These are phyloP conservation scores for Phoma sp. DNA, from an alignment of 2,329 filamentous ascomycete species.

Conservation along the genomic window DNA sequence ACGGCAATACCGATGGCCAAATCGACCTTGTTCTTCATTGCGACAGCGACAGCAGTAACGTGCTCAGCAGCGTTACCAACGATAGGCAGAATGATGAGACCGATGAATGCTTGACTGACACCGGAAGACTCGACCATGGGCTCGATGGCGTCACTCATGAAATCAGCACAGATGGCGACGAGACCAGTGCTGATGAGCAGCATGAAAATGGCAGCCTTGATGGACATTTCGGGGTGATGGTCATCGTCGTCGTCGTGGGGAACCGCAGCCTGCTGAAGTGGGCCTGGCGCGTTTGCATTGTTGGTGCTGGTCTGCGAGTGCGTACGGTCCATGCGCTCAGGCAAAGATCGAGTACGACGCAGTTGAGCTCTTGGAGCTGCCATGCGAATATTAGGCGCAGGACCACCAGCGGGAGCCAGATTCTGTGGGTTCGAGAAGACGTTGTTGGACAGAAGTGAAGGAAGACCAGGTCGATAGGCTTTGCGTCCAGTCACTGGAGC, in stretches of 20 bases:
- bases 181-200: conserved; percentile 61
- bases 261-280: conserved; percentile 27
- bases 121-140: conserved; percentile 65
- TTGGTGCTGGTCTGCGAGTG: conserved; percentile 24
- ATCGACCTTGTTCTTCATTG: conserved; percentile 86
- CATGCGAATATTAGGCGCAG: conserved; percentile 40
- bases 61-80: conserved; percentile 86
- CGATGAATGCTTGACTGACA: conserved; percentile 76
- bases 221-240: conserved; percentile 56
- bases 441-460: conserved; percentile 72
- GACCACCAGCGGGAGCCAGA: conserved; percentile 38
- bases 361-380: conserved; percentile 38
- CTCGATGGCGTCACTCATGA: conserved; percentile 76
- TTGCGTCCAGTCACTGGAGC: conserved; percentile 58
- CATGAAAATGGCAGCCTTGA: conserved; percentile 62
- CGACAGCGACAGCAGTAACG: conserved; percentile 79
- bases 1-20: conserved; percentile 81
- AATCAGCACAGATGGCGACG: conserved; percentile 70
- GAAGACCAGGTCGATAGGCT: conserved; percentile 63
- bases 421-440: conserved; percentile 64
- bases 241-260: conserved; percentile 34
- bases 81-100: conserved; percentile 79
- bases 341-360: conserved; percentile 44
- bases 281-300: conserved; percentile 26
- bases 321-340: conserved; percentile 43